Evolutionary conservation across 495 filamentous ascomycete genomes (phyloP), one percentile per base, ranked within the genome.

Genomic region (Antarctomyces pellizariae): DNA sequence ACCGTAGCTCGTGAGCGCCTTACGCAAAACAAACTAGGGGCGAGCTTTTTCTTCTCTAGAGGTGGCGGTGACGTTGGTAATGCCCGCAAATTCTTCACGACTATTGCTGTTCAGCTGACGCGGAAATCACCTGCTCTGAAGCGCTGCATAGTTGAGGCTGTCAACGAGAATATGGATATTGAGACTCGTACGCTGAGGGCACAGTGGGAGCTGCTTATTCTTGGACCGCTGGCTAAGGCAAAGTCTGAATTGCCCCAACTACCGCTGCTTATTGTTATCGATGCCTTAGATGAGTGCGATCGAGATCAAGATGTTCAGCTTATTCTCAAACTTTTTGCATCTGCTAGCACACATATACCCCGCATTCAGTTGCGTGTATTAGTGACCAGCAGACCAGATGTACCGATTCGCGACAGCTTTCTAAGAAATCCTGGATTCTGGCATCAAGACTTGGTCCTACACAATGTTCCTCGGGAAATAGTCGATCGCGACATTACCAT

Each of bases 241-340:
- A 11, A 28, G 10, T 5, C 26, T 2, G 16, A 30, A 17, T n/a
- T n/a, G n/a, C n/a, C n/a, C n/a, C 16, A 5, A 17, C 3, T 16
- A 3, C 7, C 13, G 7, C 17, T 41, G 13, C 20, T 44, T 13
- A 4, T 50, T 5, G 43, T 50, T 1, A 37, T 50, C 20, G 46
- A 50, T 30, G 47, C 46, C 7, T 31, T 50, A 5, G 46, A 47
- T 22, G 46, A 48, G 23, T 46, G 46, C 24, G 46, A 44, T 3
- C 19, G 30, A 17, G 30, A 37, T 3, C 22, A 36, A 6, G 31
- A 48, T 27, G 21, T 42, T 13, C 22, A 24, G 23, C 13, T 29
- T 5, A 38, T 51, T 18, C 17, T 48, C 5, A 24, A 36, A 25
- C 31, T 47, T 10, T 22, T 48, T n/a, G 14, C 38, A 5, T 8